Percentiles rank a stretch among this genome's conserved stretches.
These are phyloP conservation scores for Picochlorum costavermella DNA, from an alignment of 139 green algal species.

Conservation along the genomic window DNA sequence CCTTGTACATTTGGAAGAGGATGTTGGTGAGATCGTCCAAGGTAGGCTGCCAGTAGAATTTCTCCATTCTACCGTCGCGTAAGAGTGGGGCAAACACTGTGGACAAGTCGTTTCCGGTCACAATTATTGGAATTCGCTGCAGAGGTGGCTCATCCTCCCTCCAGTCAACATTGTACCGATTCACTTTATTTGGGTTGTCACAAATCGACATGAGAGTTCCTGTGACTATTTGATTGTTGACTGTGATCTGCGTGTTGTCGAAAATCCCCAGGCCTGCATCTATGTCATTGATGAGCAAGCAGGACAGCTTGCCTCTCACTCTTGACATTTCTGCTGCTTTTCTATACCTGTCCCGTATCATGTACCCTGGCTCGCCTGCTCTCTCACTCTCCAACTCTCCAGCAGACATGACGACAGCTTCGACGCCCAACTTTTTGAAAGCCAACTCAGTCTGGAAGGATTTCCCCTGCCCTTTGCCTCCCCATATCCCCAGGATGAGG, in stretches of 20 bases:
- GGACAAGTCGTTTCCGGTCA: constrained; percentile 81
- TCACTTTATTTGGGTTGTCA: constrained; percentile 68
- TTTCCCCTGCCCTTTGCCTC: constrained; percentile 40
- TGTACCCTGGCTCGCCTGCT: constrained; percentile 38
- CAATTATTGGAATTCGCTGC: constrained; percentile 63
- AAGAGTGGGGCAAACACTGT: constrained; percentile 90
- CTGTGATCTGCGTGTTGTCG: constrained; percentile 53
- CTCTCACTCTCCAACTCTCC: constrained; percentile 49
- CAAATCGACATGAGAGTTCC: constrained; percentile 88
- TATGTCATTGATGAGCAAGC: constrained; percentile 87
- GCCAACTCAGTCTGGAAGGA: constrained; percentile 69
- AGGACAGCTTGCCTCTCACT: constrained; percentile 65
- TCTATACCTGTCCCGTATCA: constrained; percentile 80
- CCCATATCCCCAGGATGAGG: constrained; percentile 49
- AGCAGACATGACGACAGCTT: constrained; percentile 77
- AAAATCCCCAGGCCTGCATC: constrained; percentile 76
- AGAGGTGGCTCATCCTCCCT: constrained; percentile 36
- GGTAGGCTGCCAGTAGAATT: constrained; percentile 70
- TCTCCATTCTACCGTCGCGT: constrained; percentile 68
- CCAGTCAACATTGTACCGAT: constrained; percentile 48
- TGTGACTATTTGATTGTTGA: constrained; percentile 90
- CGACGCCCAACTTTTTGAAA: constrained; percentile 82
- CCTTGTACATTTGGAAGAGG: constrained; percentile 56
- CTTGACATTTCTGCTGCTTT: constrained; percentile 49
- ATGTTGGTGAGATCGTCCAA: constrained; percentile 73